Base-by-base conservation (phyloP, 1,139 yeast species). In the Schwanniomyces etchellsii region DNA sequence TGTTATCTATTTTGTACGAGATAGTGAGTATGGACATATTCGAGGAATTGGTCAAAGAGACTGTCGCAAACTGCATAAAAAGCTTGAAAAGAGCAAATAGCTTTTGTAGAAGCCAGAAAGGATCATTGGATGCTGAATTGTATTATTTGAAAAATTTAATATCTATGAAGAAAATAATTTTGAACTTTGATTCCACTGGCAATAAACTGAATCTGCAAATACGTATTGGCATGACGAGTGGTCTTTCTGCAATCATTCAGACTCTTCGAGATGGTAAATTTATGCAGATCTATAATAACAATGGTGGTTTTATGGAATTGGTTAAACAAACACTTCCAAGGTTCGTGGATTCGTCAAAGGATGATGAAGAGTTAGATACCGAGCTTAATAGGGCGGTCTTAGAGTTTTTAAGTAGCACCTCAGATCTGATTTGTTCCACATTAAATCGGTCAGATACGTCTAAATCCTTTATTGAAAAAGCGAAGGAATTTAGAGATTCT, bases 11-110 rank as follows among this genome's bases (percentile, higher is more conserved):
- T 47, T 81, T 89, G 14, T 84, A 86, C 49, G 94, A 85, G 47
- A 63, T 88, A 42, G 73, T 89, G 16, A 79, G 81, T 40, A 75
- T 82, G 1, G 63, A 74, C 6, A 84, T 88, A 1, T 89, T 89
- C 57, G 95, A 88, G 48, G 95, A 86, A 48, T 57, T 89, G 39
- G 95, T 96, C 0, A 95, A 88, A 50, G 77, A 82, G 33, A 78
- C 86, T 35, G 85, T 89, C 4, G 95, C 85, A 48, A 74, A 82
- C 28, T 81, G 94, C 44, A 70, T 89, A 24, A 52, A 60, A 25
- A 31, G 82, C 77, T 18, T 66, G 70, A 51, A 71, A 60, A 51
- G 64, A 48, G 21, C 21, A 18, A 44, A 59, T 22, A 84, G 83
- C 5, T 74, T 70, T 41, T 60, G 38, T 57, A 69, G 37, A 39